These are phyloP conservation scores for Melanogaster broomeanus DNA, from an alignment of 768 basidiomycete genomes.

Conservation along the genomic window DNA sequence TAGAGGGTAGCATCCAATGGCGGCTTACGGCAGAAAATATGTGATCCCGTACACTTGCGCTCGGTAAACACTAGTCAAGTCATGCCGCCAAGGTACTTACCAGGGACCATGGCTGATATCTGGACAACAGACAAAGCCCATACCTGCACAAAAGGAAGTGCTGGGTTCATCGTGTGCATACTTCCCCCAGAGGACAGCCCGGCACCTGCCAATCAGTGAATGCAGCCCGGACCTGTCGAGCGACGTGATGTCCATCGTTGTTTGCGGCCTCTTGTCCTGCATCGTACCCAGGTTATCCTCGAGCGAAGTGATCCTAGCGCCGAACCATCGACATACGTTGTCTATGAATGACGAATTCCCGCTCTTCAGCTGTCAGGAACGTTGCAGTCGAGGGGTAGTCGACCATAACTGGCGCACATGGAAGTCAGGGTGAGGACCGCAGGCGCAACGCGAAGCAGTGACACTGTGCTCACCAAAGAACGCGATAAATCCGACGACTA, in stretches of 20 bases:
- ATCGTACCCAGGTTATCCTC: conserved; percentile 18
- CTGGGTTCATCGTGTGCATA: background rate
- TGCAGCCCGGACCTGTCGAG: conserved; percentile 52
- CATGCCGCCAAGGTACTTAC: conserved; percentile 40
- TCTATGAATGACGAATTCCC: conserved; percentile 52
- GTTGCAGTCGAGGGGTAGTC: conserved; percentile 60
- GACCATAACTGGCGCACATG: conserved; percentile 47
- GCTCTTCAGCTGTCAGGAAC: conserved; percentile 65
- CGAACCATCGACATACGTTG: conserved; percentile 44
- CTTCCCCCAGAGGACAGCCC: background rate
- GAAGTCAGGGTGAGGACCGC: no score
- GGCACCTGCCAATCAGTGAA: conserved; percentile 67
- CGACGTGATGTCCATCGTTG: conserved; percentile 62
- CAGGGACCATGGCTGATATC: conserved; percentile 56
- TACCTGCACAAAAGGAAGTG: background rate
- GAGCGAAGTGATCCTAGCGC: background rate
- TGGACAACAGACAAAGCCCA: conserved; percentile 40
- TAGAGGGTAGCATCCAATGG: background rate
- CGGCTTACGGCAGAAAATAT: conserved; percentile 62
- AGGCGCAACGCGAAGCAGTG: no score
- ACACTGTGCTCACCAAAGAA: conserved; percentile 41
- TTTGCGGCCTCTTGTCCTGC: conserved; percentile 55
- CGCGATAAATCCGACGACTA: conserved; percentile 53
- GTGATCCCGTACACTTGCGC: conserved; percentile 62
- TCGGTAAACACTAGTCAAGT: background rate